Base-by-base conservation (phyloP, 1,139 yeast species). In the Debaryomycetaceae sp. region DNA sequence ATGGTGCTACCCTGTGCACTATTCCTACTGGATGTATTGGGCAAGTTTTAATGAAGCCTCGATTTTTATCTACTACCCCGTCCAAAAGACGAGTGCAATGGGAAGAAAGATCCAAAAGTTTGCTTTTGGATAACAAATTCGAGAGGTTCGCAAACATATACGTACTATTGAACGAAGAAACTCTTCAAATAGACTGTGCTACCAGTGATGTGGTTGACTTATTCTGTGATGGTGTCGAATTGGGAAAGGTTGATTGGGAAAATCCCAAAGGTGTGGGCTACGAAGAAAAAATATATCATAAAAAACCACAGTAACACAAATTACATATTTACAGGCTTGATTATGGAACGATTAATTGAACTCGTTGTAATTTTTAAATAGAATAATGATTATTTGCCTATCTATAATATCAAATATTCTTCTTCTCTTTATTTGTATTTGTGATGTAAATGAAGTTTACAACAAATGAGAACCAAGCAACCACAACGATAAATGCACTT, bases 401-500 rank as follows among this genome's bases (percentile, higher is more conserved):
- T 22, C 26, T 22, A 22, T 22, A 22, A 8, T 11, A 22, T 46
- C 59, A 64, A 40, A 55, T 46, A 50, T 67, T 57, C 48, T 69
- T 69, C 56, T 67, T 68, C 33, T 41, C 46, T 28, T 37, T 30
- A 45, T 66, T 58, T 31, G 60, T 56, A 37, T 59, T 63, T 34
- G 72, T 63, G 34, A 72, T 65, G 51, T 73, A 79, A 37, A 84
- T 63, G 63, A 83, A 92, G 51, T 84, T 69, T 35, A 79, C 62
- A 16, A 87, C 79, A 60, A 94, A 92, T 30, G 78, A 52, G 36
- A 87, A 56, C 95, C 96, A 94, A 1, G 84, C 84, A 33, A 67
- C 53, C 31, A 85, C 80, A 17, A 92, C 96, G 35, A 82, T 69
- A 5, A 63, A 66, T 16, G 91, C 83, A 41, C 92, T 76, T 17